Evolutionary conservation across 257 asterid genomes (phyloP), one percentile per base, ranked within the genome.

Genomic region (Nicotiana paniculata): DNA sequence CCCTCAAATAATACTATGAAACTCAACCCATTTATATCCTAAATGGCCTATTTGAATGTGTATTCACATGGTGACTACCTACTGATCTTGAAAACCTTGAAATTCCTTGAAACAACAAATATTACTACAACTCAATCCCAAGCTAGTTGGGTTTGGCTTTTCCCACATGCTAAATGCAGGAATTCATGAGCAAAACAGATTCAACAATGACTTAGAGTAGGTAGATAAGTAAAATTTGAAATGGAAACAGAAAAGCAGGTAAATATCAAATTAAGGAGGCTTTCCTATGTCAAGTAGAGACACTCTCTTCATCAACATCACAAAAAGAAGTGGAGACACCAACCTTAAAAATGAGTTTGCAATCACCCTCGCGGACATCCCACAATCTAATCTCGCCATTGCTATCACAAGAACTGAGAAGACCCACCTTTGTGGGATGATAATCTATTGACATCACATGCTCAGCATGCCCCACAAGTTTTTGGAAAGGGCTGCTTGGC

Each of bases 381-480:
- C 95, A 90, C 74, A 86, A 24, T 78, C 84, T 82, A 69, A 91
- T 83, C 82, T 85, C 89, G 7, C 86, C 82, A n/a, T 80, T 83
- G 30, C 82, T 63, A 58, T 89, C 93, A 55, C 89, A 89, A 43
- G 90, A 89, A 82, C 87, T 85, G 63, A 91, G 30, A 53, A 89
- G 84, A 84, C 81, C 83, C 64, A 61, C 3, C 39, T 82, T 85
- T 57, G 33, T 83, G 1, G 91, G 90, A 81, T 89, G 90, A 85
- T 90, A 89, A 81, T 88, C 91, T 66, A 85, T 11, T 26, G 95
- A 88, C 80, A 51, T 77, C 62, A 89, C 91, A 32, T 81, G 89
- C 8, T 84, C 90, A 80, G 75, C 81, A 80, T 88, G 91, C 81
- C 92, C 92, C 79, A 51, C 62, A 77, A 90, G 90, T 79, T 67